phyloP scores from a whole-genome alignment of 805 yeast genomes.

The Zygosaccharomyces gambellarensis region DNA sequence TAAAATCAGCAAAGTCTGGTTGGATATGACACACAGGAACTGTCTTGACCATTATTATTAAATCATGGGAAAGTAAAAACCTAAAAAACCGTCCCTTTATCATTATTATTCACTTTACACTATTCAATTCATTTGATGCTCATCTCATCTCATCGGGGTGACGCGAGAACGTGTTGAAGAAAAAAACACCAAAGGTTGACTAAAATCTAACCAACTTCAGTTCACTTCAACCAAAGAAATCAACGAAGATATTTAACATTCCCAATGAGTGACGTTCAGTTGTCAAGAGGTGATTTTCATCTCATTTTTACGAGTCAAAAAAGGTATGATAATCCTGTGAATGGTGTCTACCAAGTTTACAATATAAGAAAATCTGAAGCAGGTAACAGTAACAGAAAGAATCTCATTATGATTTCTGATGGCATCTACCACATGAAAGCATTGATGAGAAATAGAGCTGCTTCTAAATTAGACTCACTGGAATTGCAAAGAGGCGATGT shows the following conservation, averaged over 20 bases:
- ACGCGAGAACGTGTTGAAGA: conserved; percentile 8
- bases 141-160: conserved; percentile 3
- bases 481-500: conserved; percentile 44
- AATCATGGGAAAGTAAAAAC: not conserved
- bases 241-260: not conserved
- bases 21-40: conserved; percentile 37
- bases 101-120: not conserved
- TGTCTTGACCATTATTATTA: conserved; percentile 3
- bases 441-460: conserved; percentile 47
- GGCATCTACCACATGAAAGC: conserved; percentile 49
- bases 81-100: not conserved
- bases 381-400: conserved; percentile 27
- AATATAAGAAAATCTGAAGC: conserved; percentile 33
- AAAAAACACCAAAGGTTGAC: conserved; percentile 3
- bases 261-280: conserved; percentile 18
- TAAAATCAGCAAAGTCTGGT: conserved; percentile 41
- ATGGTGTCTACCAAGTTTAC: conserved; percentile 32
- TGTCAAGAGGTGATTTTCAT: conserved; percentile 28
- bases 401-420: conserved; percentile 44
- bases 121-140: not conserved
- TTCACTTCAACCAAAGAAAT: conserved; percentile 1
- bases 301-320: conserved; percentile 28
- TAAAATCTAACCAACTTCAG: conserved; percentile 6
- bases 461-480: conserved; percentile 41
- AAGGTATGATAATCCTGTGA: conserved; percentile 30